Evolutionary conservation across 805 yeast species (phyloP).

Genomic region (Suhomyces kilbournensis): DNA sequence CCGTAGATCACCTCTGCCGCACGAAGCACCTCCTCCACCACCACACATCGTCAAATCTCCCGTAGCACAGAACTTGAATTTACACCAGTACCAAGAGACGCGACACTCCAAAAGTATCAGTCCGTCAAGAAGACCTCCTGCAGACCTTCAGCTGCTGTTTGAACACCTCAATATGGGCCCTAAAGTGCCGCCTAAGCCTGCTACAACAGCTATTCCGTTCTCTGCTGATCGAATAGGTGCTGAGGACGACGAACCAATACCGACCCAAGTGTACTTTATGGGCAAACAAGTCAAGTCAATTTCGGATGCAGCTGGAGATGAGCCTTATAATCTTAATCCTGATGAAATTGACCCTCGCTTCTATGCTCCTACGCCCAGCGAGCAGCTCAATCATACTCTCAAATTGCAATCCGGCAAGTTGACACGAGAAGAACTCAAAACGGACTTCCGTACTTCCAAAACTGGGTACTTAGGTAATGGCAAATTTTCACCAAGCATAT

Average conservation of each 20-base stretch:
- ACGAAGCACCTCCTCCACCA: neutral
- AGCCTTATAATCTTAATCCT: conserved; percentile 71
- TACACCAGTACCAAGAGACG: neutral
- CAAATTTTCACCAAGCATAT: conserved; percentile 15
- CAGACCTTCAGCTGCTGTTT: neutral
- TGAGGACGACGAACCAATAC: conserved; percentile 25
- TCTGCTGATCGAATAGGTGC: conserved; percentile 43
- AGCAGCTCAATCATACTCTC: conserved; percentile 26
- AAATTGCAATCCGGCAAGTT: conserved; percentile 21
- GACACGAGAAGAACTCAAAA: conserved; percentile 14
- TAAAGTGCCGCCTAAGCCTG: neutral
- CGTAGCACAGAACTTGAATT: neutral
- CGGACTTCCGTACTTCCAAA: conserved; percentile 29
- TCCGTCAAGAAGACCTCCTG: neutral
- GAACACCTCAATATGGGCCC: neutral
- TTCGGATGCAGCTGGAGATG: conserved; percentile 14
- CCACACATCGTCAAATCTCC: neutral
- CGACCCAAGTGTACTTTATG: conserved; percentile 35
- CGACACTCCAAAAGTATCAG: neutral
- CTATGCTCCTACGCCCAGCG: conserved; percentile 50
- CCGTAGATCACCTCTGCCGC: neutral
- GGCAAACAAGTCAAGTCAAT: conserved; percentile 34
- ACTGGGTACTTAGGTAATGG: conserved; percentile 45
- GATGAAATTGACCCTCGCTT: conserved; percentile 77
- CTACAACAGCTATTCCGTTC: conserved; percentile 33